Evolutionary conservation across 306 rosid genomes (phyloP), one percentile per base, ranked within the genome.

Genomic region (Trifolium fragiferum): DNA sequence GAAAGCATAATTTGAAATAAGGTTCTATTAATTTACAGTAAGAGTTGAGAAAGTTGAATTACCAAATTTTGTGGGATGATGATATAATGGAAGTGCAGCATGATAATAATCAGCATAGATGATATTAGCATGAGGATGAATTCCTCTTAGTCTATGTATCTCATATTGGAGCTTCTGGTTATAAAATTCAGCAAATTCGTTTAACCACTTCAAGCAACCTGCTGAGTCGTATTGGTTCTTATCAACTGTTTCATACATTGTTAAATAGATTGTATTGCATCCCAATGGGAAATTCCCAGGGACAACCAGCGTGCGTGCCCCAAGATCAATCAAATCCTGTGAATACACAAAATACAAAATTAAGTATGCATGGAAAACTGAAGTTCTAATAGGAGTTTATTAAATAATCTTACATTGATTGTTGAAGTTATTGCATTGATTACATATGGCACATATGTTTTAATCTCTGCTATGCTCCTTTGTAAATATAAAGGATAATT

Each of bases 211-310:
- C 47, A 88, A 68, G 30, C 92, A 88, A 21, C 87, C 88, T n/a
- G 30, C 54, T 75, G 19, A 10, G 13, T 88, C 85, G 67, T 87
- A 80, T 63, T 86, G 80, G 12, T 10, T 58, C 23, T 41, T 53
- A 50, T 74, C 61, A 8, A 12, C 9, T 2, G 84, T 86, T 55
- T 66, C 64, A 44, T 81, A 86, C 0, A 0, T 0, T 37, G 87
- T 77, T 81, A 88, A 80, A 76, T 70, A 86, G 0, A 8, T 0
- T 25, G 71, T 23, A 33, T 0, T 25, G 58, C 92, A 85, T 40
- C 88, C 92, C 1, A 85, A 2, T 67, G 89, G 89, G 0, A 74
- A 58, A 78, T 74, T 83, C 16, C 92, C 92, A 7, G 89, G 89
- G 19, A 88, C 84, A 60, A 88, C 10, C 4, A 88, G 51, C 5